phyloP scores from a whole-genome alignment of 257 asterid species.

The Nicotiana undulata region DNA sequence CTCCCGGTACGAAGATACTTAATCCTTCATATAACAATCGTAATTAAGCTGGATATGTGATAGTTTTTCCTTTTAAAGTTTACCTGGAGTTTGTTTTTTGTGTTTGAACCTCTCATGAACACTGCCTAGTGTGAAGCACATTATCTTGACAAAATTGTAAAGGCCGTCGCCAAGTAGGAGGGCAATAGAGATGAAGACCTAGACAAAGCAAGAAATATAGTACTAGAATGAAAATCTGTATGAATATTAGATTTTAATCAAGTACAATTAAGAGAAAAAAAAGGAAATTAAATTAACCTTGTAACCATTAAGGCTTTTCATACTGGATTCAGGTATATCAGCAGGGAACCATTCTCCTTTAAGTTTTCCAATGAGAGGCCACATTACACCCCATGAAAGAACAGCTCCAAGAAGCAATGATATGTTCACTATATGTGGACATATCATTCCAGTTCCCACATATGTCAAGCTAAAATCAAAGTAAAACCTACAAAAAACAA shows the following conservation, averaged over 20 bases:
- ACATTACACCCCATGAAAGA: conserved; percentile 77
- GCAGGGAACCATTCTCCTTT: conserved; percentile 83
- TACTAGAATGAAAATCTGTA: neutral
- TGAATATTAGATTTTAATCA: neutral
- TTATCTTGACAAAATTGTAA: conserved; percentile 58
- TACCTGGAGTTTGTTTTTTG: conserved; percentile 6
- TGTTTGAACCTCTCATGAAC: conserved; percentile 33
- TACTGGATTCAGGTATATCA: conserved; percentile 54
- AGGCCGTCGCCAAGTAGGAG: conserved; percentile 88
- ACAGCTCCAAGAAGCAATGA: conserved; percentile 84
- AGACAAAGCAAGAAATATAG: neutral
- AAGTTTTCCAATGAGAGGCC: conserved; percentile 58
- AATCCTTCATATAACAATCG: neutral
- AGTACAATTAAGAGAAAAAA: neutral
- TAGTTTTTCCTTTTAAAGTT: neutral
- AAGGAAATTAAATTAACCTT: conserved; percentile 35
- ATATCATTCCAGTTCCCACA: conserved; percentile 94
- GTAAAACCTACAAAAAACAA: conserved; percentile 46
- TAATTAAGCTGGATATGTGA: neutral
- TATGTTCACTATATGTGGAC: conserved; percentile 77
- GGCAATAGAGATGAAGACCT: conserved; percentile 80
- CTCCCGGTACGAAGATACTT: neutral
- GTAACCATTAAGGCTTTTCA: conserved; percentile 81
- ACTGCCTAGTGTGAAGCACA: conserved; percentile 36
- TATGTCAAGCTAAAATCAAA: conserved; percentile 87